These are phyloP conservation scores for Yarrowia keelungensis DNA, from an alignment of 805 yeast species.

Conservation along the genomic window DNA sequence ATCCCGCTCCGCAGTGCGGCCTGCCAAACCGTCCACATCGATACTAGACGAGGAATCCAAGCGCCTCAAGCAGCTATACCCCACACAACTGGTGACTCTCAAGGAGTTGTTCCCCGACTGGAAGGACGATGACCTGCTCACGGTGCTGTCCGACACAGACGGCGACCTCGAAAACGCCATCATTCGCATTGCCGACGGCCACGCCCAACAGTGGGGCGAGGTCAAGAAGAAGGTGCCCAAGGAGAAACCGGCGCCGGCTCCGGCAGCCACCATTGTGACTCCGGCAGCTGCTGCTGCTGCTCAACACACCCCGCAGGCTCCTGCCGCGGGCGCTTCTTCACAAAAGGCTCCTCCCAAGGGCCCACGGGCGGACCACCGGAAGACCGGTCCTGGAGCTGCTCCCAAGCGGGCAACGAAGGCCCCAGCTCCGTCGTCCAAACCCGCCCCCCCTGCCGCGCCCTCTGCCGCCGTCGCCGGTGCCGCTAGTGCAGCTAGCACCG, in stretches of 20 bases:
- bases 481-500: slow-evolving; percentile 39
- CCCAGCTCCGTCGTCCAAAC: not conserved
- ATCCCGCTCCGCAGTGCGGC: slow-evolving; percentile 38
- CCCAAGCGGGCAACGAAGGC: not conserved
- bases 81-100: slow-evolving; percentile 59
- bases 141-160: slow-evolving; percentile 73
- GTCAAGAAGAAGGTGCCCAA: slow-evolving; percentile 61
- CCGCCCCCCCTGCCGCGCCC: slow-evolving; percentile 37
- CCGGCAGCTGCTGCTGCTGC: not conserved
- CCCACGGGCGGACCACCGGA: slow-evolving; percentile 43
- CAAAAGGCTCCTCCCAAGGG: slow-evolving; percentile 42
- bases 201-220: slow-evolving; percentile 92
- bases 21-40: slow-evolving; percentile 34
- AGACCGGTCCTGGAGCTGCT: slow-evolving; percentile 14
- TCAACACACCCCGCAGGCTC: slow-evolving; percentile 40
- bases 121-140: slow-evolving; percentile 81
- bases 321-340: slow-evolving; percentile 41
- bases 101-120: slow-evolving; percentile 93
- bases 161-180: slow-evolving; percentile 80
- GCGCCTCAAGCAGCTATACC: slow-evolving; percentile 49
- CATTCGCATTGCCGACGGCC: slow-evolving; percentile 88
- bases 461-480: slow-evolving; percentile 42
- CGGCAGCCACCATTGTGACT: slow-evolving; percentile 8
- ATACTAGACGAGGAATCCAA: slow-evolving; percentile 46
- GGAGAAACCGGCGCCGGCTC: slow-evolving; percentile 41